Percentiles rank a stretch among this genome's conserved stretches.
These are phyloP conservation scores for Parathielavia appendiculata DNA, from an alignment of 495 filamentous ascomycete genomes.

Conservation along the genomic window DNA sequence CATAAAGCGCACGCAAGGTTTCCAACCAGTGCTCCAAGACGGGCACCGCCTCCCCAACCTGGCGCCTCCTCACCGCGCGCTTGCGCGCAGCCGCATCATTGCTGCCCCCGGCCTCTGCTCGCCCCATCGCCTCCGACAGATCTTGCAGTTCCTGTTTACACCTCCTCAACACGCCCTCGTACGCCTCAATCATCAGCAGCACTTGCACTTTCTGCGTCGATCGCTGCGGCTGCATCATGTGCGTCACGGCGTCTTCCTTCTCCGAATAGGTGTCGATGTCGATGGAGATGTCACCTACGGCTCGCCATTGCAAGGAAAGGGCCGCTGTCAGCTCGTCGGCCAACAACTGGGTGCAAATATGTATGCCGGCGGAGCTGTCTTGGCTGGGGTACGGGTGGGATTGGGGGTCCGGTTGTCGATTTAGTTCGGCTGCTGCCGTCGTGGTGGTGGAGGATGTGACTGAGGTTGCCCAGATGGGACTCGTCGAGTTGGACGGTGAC, in stretches of 20 bases:
- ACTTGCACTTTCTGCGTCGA: slow-evolving; percentile 11
- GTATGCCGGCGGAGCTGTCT: slow-evolving; percentile 12
- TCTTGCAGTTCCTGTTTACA: slow-evolving; percentile 9
- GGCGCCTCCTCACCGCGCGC: not conserved
- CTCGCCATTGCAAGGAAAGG: not conserved
- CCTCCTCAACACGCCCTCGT: slow-evolving; percentile 19
- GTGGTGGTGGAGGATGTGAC: not conserved
- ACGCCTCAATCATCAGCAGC: slow-evolving; percentile 26
- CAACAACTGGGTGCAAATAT: slow-evolving; percentile 22
- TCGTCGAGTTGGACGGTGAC: no score
- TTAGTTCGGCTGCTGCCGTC: not conserved
- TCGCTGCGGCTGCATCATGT: no score
- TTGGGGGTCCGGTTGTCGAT: not conserved
- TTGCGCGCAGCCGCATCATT: not conserved
- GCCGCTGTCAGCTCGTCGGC: slow-evolving; percentile 21
- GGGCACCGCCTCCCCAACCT: not conserved
- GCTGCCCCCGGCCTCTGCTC: not conserved
- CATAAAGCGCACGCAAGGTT: slow-evolving; percentile 21
- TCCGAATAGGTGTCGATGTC: no score
- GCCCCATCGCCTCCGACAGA: not conserved
- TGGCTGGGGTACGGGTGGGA: not conserved
- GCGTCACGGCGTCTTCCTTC: slow-evolving; percentile 1
- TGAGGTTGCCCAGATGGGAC: no score
- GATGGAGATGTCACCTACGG: not conserved
- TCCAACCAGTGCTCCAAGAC: slow-evolving; percentile 24